Base-by-base conservation (phyloP, 2,329 filamentous ascomycete species). In the Diaporthe ilicicola region DNA sequence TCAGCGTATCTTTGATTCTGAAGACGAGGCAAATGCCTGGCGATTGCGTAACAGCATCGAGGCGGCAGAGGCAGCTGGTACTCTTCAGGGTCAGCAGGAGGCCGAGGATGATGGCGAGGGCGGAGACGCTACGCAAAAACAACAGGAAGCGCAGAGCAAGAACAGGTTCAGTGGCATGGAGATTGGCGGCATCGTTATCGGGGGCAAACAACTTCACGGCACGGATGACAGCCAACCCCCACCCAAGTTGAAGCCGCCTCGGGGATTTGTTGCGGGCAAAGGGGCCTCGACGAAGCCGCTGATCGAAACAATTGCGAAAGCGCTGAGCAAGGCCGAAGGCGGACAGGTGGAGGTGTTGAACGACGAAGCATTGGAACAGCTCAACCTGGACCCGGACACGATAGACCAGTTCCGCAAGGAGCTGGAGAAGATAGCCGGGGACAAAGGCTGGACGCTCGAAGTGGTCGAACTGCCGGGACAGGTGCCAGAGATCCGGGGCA, bases 371-470 rank as follows among this genome's bases (percentile, higher is more conserved):
- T 84, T 97, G 46, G 88, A 90, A 76, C 88, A 89, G 76, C 82
- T 93, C 54, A 89, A 92, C 17, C 84, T 95, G 37, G 88, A 91
- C 67, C 88, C 88, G 0, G 87, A 91, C 56, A 86, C 91, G 53
- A 85, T 97, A 3, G 90, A 95, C 75, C 85, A 90, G 55, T 84
- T 97, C 78, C 88, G 88, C 76, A 86, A 90, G 73, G 85, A 93
- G 77, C 81, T 97, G 70, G 86, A 93, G 78, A 87, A 90, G 76
- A 78, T 93, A 50, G 93, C 93, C 0, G 88, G 90, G 3, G 90
- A 91, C 9, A 88, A 90, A 74, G 90, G 90, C 19, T 97, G 94
- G 94, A 92, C 91, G 76, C 83, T 97, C 71, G 93, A 96, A 80
- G 85, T 96, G 17, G 89, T 96, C 1, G 92, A 96, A 76, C 85